phyloP scores from a whole-genome alignment of 441 rosid genomes.

The Erysimum cheiri region DNA sequence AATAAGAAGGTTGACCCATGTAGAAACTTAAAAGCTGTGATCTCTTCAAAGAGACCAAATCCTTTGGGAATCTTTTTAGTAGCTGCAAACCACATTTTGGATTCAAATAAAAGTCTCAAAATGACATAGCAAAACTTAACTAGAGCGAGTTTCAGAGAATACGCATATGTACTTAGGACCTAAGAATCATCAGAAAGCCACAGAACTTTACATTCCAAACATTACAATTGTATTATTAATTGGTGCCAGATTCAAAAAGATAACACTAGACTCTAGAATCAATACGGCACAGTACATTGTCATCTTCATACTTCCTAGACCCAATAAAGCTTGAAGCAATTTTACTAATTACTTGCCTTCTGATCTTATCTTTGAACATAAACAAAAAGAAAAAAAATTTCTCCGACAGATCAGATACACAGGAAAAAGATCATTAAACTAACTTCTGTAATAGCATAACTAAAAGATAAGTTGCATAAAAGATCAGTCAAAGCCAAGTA shows the following conservation, averaged over 20 bases:
- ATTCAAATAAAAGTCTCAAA: conserved; percentile 4
- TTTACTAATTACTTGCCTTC: too few relatives aligned
- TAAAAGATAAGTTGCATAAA: too few relatives aligned
- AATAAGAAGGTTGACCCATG: conserved; percentile 78
- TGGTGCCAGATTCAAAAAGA: neutral
- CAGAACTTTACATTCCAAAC: neutral
- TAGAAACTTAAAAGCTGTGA: conserved; percentile 76
- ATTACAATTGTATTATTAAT: neutral
- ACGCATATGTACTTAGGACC: conserved; percentile 11
- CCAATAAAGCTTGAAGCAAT: too few relatives aligned
- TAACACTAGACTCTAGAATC: neutral
- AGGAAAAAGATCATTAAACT: too few relatives aligned
- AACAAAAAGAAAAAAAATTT: too few relatives aligned
- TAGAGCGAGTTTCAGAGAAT: neutral
- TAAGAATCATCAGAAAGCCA: conserved; percentile 4
- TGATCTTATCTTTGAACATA: too few relatives aligned
- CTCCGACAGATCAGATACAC: too few relatives aligned
- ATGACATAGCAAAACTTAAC: neutral
- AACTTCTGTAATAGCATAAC: too few relatives aligned
- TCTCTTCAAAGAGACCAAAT: conserved; percentile 76
- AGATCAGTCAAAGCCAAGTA: too few relatives aligned
- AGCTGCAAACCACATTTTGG: conserved; percentile 57
- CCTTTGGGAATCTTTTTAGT: conserved; percentile 70
- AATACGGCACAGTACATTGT: too few relatives aligned
- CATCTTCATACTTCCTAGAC: too few relatives aligned